These are phyloP conservation scores for Fusarium sp. DNA, from an alignment of 2,329 filamentous ascomycete genomes.

Conservation along the genomic window DNA sequence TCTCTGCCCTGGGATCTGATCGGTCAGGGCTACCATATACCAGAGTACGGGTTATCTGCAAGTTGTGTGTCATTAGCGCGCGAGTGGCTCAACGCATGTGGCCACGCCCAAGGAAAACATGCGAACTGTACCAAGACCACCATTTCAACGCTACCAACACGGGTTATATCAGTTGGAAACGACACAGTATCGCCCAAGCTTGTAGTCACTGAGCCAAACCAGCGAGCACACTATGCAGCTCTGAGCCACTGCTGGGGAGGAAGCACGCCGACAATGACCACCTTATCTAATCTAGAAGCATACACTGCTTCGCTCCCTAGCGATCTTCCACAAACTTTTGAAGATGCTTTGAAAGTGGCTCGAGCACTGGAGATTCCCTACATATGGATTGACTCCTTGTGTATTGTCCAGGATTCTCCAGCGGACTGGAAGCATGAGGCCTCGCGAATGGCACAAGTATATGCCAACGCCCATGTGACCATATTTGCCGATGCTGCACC, in stretches of 20 bases:
- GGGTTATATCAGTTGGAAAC: neutral
- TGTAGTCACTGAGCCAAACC: neutral
- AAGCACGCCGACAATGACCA: constrained; percentile 1
- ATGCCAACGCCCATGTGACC: constrained; percentile 8
- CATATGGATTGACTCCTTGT: constrained; percentile 14
- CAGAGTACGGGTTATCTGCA: neutral
- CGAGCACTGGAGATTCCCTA: neutral
- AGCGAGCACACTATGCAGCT: neutral
- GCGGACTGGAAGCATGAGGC: constrained; percentile 10
- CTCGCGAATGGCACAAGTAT: constrained; percentile 8
- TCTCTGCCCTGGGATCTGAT: neutral
- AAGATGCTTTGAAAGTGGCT: neutral
- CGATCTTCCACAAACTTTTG: neutral
- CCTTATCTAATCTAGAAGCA: neutral
- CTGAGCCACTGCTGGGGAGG: constrained; percentile 12
- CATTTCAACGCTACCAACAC: neutral
- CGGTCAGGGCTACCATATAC: neutral
- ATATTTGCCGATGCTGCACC: constrained; percentile 6
- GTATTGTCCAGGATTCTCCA: constrained; percentile 12
- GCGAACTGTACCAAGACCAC: neutral
- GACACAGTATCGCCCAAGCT: neutral
- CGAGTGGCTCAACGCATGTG: neutral
- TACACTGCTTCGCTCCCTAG: neutral
- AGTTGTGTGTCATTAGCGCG: neutral
- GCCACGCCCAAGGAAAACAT: neutral